Evolutionary conservation across 257 asterid species (phyloP).

Genomic region (Nicotiana undulata): DNA sequence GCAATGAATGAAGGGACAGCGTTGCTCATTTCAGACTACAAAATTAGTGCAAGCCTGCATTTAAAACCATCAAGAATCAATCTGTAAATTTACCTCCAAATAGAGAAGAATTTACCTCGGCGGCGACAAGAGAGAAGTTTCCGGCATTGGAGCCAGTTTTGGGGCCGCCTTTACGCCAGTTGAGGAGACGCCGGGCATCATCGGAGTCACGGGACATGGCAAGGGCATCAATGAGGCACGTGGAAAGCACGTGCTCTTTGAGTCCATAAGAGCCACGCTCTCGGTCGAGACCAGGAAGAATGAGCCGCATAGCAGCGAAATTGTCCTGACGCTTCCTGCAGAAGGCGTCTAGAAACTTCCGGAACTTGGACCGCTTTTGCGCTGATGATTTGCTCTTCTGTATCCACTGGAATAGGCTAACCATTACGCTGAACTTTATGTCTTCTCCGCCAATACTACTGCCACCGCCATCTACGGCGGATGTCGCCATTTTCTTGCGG

Average conservation of each 20-base stretch:
- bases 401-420: slow-evolving; percentile 74
- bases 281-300: slow-evolving; percentile 78
- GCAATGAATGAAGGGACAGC: not conserved
- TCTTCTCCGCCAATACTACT: slow-evolving; percentile 25
- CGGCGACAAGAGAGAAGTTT: slow-evolving; percentile 68
- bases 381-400: slow-evolving; percentile 65
- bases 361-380: slow-evolving; percentile 69
- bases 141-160: slow-evolving; percentile 71
- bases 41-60: not conserved
- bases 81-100: not conserved
- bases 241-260: slow-evolving; percentile 87
- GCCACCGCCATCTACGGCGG: slow-evolving; percentile 1
- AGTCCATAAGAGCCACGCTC: slow-evolving; percentile 94
- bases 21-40: not conserved
- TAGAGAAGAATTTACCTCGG: slow-evolving; percentile 41
- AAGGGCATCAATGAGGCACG: slow-evolving; percentile 83
- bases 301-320: slow-evolving; percentile 77
- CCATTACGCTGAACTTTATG: slow-evolving; percentile 81
- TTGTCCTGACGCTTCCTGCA: slow-evolving; percentile 62
- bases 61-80: not conserved
- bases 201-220: slow-evolving; percentile 87
- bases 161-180: slow-evolving; percentile 95
- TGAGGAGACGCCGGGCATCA: slow-evolving; percentile 75
- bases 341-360: slow-evolving; percentile 82
- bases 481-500: slow-evolving; percentile 6